Base-by-base conservation (phyloP, 2,329 filamentous ascomycete species). In the Aquanectria penicillioides region DNA sequence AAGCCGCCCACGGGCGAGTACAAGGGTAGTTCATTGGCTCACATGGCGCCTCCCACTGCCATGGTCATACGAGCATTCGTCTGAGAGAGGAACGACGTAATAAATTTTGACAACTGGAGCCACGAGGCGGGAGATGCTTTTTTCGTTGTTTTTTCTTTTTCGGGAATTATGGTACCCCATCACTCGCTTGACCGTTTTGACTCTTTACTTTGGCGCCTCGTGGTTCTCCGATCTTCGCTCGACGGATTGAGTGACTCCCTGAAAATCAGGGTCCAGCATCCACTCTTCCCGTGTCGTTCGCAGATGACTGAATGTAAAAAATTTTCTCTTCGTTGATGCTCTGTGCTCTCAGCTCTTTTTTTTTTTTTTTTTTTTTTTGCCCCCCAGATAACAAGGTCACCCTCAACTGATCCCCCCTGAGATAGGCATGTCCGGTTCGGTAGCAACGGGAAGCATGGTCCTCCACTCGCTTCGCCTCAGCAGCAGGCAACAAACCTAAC, bases 51-150 rank as follows among this genome's bases (percentile, higher is more conserved):
- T 44, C 33, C 37, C 61, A 66, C 40, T 66, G 61, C 63, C 65
- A 58, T 68, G 23, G 66, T 69, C 64, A 54, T 55, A 59, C 62
- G 47, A 65, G 61, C 46, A 67, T 63, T 68, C 63, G 59, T 49
- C 40, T 44, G 53, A 52, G 48, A 28, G 55, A 37, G 50, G 40
- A 61, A 59, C 46, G 60, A 54, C 58, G 56, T 61, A 51, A 49
- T 40, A 28, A 11, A 61, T 33, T 29, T 50, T 50, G 41, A 49
- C 37, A 34, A 43, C 26, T 20, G 34, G 15, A 51, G 55, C 46
- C 57, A 68, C 58, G 44, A 41, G 55, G 49, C 17, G n/a, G 44
- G 52, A 56, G 52, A 59, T 48, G 37, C 53, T 61, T 59, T 57
- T 28, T 47, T 31, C 22, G 36, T 59, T 33, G n/a, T 41, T 29